Conservation (phyloP, 169 alveolate species). For the Plasmodium berghei region DNA sequence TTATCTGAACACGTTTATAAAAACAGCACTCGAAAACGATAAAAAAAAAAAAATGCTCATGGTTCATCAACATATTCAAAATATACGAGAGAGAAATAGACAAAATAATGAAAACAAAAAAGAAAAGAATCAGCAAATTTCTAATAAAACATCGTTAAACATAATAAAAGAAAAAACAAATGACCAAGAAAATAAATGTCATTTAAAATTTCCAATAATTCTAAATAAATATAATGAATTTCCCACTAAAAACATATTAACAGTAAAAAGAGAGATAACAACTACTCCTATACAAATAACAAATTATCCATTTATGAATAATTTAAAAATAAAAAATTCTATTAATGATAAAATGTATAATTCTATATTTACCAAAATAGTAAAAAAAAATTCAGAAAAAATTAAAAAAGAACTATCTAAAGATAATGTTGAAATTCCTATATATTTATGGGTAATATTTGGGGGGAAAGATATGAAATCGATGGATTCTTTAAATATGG, state of each 20-base stretch:
- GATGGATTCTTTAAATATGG: conserved; percentile 60
- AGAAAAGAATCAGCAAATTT: neutral
- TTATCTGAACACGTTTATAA: conserved; percentile 12
- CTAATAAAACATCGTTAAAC: neutral
- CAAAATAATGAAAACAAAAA: neutral
- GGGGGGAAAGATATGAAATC: conserved; percentile 77
- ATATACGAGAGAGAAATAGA: neutral
- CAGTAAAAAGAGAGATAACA: neutral
- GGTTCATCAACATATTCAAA: neutral
- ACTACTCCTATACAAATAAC: neutral
- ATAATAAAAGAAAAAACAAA: neutral
- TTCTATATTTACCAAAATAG: conserved; percentile 33
- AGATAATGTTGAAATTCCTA: conserved; percentile 29
- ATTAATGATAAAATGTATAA: conserved; percentile 39
- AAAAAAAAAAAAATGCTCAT: neutral
- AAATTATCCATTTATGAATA: conserved; percentile 10
- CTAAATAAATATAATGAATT: neutral
- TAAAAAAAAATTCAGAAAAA: conserved; percentile 33
- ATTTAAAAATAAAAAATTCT: conserved; percentile 52
- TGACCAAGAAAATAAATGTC: neutral
- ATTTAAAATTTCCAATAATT: neutral
- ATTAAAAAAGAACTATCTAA: conserved; percentile 18
- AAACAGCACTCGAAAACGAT: neutral
- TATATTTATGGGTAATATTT: conserved; percentile 60
- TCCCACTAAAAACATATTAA: neutral